Percentiles rank a stretch among this genome's conserved stretches.
phyloP scores from a whole-genome alignment of 139 green algal genomes.

The Picochlorum sp. region DNA sequence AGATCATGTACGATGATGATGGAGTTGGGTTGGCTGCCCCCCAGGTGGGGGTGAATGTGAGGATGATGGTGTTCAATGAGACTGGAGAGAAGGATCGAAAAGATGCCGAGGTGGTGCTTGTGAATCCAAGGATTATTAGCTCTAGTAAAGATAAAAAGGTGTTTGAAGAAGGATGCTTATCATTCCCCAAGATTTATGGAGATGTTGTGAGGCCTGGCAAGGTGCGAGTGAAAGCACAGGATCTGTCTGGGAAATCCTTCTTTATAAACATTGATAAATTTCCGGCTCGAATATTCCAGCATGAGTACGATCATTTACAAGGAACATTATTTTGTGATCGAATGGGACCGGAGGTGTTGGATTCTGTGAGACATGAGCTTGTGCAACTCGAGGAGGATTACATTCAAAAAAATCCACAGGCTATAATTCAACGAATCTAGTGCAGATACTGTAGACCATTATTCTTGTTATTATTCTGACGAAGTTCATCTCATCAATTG shows the following conservation, averaged over 20 bases:
- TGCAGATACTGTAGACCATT: background rate
- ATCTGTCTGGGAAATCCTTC: conserved; percentile 68
- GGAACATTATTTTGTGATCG: conserved; percentile 76
- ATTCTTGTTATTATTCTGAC: background rate
- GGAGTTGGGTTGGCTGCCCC: conserved; percentile 95
- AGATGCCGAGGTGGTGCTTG: conserved; percentile 75
- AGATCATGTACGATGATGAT: conserved; percentile 94
- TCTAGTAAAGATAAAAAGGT: conserved; percentile 39
- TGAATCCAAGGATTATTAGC: conserved; percentile 87
- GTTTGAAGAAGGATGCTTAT: conserved; percentile 80
- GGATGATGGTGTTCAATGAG: conserved; percentile 97
- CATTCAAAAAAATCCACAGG: conserved; percentile 43
- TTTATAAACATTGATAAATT: conserved; percentile 43
- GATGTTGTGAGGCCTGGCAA: conserved; percentile 58
- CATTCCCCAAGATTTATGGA: conserved; percentile 67
- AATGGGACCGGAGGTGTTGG: conserved; percentile 52
- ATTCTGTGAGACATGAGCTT: conserved; percentile 41
- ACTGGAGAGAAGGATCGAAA: conserved; percentile 37
- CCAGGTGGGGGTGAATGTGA: conserved; percentile 93
- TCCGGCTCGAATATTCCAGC: conserved; percentile 91
- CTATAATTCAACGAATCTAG: conserved; percentile 43
- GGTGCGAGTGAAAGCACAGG: conserved; percentile 78
- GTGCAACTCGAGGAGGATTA: conserved; percentile 60
- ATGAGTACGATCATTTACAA: conserved; percentile 98
- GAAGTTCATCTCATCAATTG: too few species aligned